Conservation (phyloP, 139 green algal species). For the Chlamydomonas schloesseri region DNA sequence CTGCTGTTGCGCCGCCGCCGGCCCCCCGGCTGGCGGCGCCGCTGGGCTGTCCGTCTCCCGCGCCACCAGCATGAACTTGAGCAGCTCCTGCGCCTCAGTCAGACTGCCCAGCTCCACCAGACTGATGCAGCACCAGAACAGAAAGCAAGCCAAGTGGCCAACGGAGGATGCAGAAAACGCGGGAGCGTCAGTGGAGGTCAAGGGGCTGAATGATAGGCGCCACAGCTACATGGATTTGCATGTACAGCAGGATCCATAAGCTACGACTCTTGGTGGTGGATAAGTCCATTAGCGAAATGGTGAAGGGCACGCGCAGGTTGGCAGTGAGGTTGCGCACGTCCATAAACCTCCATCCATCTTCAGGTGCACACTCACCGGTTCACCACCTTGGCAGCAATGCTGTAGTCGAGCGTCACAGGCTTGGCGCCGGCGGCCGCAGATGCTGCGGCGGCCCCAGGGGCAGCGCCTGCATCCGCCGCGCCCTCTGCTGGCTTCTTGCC, state of each 20-base stretch:
- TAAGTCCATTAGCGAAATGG: too few species aligned
- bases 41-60: conserved; percentile 7
- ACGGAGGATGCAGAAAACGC: too few species aligned
- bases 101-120: conserved; percentile 18
- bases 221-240: too few species aligned
- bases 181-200: too few species aligned
- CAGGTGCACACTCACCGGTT: conserved; percentile 38
- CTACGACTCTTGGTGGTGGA: too few species aligned
- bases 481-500: not conserved
- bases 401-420: conserved; percentile 19
- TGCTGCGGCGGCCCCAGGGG: not conserved
- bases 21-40: not conserved
- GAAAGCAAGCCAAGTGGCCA: too few species aligned
- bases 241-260: too few species aligned
- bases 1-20: not conserved
- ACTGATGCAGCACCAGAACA: conserved; percentile 5
- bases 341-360: too few species aligned
- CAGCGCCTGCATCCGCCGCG: too few species aligned
- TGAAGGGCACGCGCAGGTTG: too few species aligned
- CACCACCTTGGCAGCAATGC: not conserved
- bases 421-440: not conserved
- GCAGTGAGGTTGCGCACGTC: too few species aligned
- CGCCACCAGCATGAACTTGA: conserved; percentile 36
- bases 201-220: too few species aligned
- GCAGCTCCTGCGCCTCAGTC: conserved; percentile 17